Percentiles rank a stretch among this genome's conserved stretches.
Conservation (phyloP, 2,329 filamentous ascomycete genomes). For the Neopestalotiopsis sp. region DNA sequence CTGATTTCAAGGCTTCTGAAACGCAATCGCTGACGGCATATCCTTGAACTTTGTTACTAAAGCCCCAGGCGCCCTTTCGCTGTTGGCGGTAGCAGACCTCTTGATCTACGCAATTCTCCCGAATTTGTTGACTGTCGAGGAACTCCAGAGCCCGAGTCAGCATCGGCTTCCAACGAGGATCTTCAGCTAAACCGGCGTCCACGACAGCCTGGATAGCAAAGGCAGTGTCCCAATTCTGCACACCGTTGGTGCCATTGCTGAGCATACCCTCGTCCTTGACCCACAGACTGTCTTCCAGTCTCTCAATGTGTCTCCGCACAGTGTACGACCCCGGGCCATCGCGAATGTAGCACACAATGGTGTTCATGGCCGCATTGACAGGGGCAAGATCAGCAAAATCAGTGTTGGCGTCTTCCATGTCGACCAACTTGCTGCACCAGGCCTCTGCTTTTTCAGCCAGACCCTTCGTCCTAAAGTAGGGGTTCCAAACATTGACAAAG, state of each 20-base stretch:
- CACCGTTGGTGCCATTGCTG: conserved; percentile 95
- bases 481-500: conserved; percentile 79
- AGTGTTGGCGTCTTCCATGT: conserved; percentile 93
- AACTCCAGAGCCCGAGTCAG: conserved; percentile 82
- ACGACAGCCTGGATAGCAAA: conserved; percentile 85
- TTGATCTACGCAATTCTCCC: conserved; percentile 79
- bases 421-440: conserved; percentile 81
- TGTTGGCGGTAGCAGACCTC: conserved; percentile 86
- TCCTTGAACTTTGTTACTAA: conserved; percentile 89
- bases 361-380: conserved; percentile 89
- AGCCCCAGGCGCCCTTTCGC: conserved; percentile 93
- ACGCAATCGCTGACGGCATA: conserved; percentile 97
- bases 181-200: conserved; percentile 77
- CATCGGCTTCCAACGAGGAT: conserved; percentile 82
- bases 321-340: conserved; percentile 78
- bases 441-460: conserved; percentile 76
- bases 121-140: conserved; percentile 89
- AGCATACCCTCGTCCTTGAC: conserved; percentile 92
- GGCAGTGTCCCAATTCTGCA: conserved; percentile 95
- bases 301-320: conserved; percentile 78
- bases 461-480: conserved; percentile 70
- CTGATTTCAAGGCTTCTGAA: conserved; percentile 85
- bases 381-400: conserved; percentile 86
- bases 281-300: conserved; percentile 88
- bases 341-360: conserved; percentile 82